Percentiles rank a stretch among this genome's conserved stretches.
These are phyloP conservation scores for Tubosaeta sp. DNA, from an alignment of 768 basidiomycete species.

Conservation along the genomic window DNA sequence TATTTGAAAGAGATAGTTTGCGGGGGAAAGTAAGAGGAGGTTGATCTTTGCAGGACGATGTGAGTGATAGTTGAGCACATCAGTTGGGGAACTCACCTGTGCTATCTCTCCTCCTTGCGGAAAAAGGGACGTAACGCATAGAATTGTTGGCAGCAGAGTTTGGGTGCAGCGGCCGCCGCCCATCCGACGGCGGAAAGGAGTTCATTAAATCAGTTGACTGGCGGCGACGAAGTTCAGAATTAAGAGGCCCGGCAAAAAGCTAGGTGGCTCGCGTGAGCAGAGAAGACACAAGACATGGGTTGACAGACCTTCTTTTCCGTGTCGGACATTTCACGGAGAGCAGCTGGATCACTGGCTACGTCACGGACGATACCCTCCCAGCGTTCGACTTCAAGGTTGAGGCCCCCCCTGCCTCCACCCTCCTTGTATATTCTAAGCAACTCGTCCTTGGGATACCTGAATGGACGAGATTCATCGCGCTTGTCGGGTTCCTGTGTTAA, in stretches of 20 bases:
- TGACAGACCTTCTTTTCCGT: constrained; percentile 79
- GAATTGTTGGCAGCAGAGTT: constrained; percentile 48
- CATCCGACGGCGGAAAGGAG: constrained; percentile 55
- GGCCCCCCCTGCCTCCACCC: constrained; percentile 64
- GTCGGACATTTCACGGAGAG: constrained; percentile 75
- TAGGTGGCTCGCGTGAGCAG: constrained; percentile 36
- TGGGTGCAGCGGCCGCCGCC: constrained; percentile 53
- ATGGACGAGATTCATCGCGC: constrained; percentile 68
- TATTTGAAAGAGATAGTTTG: constrained; percentile 64
- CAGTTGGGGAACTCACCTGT: constrained; percentile 42
- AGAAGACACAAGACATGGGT: constrained; percentile 6
- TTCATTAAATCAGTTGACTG: constrained; percentile 73
- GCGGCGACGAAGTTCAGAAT: constrained; percentile 84
- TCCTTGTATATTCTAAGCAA: constrained; percentile 81
- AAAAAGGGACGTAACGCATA: constrained; percentile 56
- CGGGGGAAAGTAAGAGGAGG: constrained; percentile 51
- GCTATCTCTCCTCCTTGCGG: constrained; percentile 63
- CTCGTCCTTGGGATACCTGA: constrained; percentile 83
- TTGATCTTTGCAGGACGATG: constrained; percentile 45
- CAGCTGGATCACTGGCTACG: constrained; percentile 63
- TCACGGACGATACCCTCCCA: constrained; percentile 89
- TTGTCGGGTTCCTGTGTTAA: constrained; percentile 49
- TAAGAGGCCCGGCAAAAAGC: constrained; percentile 77
- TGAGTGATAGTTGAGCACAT: constrained; percentile 4
- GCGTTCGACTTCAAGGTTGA: constrained; percentile 82